A percentile compares a stretch with the other conserved stretches of the same genome.
phyloP scores from a whole-genome alignment of 495 filamentous ascomycete species.

The Xylaria sp. region DNA sequence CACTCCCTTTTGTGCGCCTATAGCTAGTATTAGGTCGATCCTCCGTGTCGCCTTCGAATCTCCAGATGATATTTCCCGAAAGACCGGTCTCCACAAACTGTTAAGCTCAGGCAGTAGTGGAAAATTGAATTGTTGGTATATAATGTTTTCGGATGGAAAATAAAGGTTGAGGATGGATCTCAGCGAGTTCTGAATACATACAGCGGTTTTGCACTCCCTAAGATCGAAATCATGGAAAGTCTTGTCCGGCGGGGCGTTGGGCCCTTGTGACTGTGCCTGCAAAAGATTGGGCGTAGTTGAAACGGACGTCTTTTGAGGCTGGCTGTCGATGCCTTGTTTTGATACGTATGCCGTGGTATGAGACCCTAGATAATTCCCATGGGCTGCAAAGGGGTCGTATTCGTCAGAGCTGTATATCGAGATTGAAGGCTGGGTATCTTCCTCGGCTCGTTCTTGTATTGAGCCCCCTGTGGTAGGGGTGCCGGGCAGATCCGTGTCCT shows the following conservation, averaged over 20 bases:
- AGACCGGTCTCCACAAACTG: conserved; percentile 51
- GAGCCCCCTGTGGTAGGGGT: conserved; percentile 21
- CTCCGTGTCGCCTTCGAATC: conserved; percentile 35
- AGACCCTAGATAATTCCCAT: conserved; percentile 28
- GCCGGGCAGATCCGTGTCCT: conserved; percentile 1
- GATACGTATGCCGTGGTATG: conserved; percentile 15
- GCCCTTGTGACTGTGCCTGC: conserved; percentile 31
- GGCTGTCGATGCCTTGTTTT: conserved; percentile 16
- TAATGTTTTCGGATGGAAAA: conserved; percentile 44
- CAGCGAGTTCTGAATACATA: conserved; percentile 51
- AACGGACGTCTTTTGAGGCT: conserved; percentile 15
- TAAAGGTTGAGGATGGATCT: conserved; percentile 47
- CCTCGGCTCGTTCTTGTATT: neutral
- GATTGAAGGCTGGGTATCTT: conserved; percentile 14
- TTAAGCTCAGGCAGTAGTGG: conserved; percentile 45
- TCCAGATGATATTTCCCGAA: conserved; percentile 39
- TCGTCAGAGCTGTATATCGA: conserved; percentile 33
- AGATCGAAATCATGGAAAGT: conserved; percentile 46
- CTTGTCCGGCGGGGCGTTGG: conserved; percentile 21
- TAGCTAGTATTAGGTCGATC: conserved; percentile 53
- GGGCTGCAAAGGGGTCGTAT: conserved; percentile 42
- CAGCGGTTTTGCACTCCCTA: conserved; percentile 45
- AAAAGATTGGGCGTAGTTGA: conserved; percentile 39
- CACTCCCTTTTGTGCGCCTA: conserved; percentile 50
- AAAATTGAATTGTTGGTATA: conserved; percentile 47